Evolutionary conservation across 2,329 filamentous ascomycete species (phyloP).

Genomic region (Talaromyces sp.): DNA sequence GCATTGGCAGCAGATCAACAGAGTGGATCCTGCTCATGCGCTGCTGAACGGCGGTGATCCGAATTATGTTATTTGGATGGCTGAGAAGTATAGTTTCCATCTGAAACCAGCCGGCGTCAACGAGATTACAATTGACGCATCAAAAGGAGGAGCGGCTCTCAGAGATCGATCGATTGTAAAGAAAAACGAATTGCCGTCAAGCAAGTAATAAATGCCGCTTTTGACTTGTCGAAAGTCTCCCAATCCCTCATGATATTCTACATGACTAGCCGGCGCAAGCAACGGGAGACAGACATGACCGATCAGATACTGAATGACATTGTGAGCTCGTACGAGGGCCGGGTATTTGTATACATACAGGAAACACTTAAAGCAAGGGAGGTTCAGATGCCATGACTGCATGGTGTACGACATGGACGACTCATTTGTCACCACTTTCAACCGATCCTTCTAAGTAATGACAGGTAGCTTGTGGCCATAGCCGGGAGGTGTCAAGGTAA

Average conservation of each 20-base stretch:
- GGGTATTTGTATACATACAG: slow-evolving; percentile 50
- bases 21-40: slow-evolving; percentile 56
- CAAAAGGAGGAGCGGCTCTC: slow-evolving; percentile 51
- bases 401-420: background rate
- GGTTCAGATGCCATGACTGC: slow-evolving; percentile 41
- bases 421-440: slow-evolving; percentile 40
- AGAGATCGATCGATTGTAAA: slow-evolving; percentile 50
- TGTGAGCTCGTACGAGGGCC: slow-evolving; percentile 45
- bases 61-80: slow-evolving; percentile 47
- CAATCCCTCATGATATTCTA: slow-evolving; percentile 57
- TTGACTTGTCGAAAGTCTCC: slow-evolving; percentile 43
- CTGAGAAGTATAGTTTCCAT: slow-evolving; percentile 31
- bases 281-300: slow-evolving; percentile 48
- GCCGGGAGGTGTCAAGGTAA: slow-evolving; percentile 45
- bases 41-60: slow-evolving; percentile 52
- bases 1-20: slow-evolving; percentile 69
- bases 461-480: slow-evolving; percentile 49
- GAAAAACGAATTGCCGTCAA: slow-evolving; percentile 47
- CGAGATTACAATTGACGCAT: slow-evolving; percentile 40
- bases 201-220: slow-evolving; percentile 50
- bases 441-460: slow-evolving; percentile 51
- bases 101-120: background rate
- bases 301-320: slow-evolving; percentile 46
- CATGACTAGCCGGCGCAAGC: slow-evolving; percentile 46
- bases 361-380: slow-evolving; percentile 57